These are phyloP conservation scores for Cordyceps cicadae DNA, from an alignment of 2,329 filamentous ascomycete species.

Conservation along the genomic window DNA sequence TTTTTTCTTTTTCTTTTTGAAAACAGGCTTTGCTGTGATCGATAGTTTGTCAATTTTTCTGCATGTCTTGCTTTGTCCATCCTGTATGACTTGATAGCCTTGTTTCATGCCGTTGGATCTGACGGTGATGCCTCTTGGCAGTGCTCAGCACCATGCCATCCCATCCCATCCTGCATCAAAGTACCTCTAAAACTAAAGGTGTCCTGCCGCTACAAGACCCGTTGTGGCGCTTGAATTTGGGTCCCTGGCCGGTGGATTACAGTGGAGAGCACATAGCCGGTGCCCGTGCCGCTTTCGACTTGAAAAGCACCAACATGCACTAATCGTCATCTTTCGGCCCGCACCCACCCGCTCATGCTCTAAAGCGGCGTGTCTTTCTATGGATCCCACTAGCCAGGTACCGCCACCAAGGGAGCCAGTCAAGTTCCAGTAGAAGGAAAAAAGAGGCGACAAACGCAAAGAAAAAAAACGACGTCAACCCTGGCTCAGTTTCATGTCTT, in stretches of 20 bases:
- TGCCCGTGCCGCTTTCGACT: background rate
- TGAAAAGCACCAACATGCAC: background rate
- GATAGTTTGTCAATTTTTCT: too few species aligned
- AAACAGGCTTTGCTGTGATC: too few species aligned
- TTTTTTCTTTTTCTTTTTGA: too few species aligned
- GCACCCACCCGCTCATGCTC: too few species aligned
- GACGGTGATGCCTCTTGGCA: too few species aligned
- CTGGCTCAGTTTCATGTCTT: conserved; percentile 7
- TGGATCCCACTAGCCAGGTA: background rate
- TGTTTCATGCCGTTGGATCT: too few species aligned
- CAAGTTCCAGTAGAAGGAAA: background rate
- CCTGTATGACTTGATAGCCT: too few species aligned
- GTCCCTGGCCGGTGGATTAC: background rate
- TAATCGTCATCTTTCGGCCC: background rate
- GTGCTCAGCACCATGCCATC: too few species aligned
- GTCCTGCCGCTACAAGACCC: background rate
- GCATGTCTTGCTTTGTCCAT: too few species aligned
- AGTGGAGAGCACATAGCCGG: background rate
- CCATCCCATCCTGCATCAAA: too few species aligned
- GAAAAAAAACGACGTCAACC: background rate
- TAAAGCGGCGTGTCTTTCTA: background rate
- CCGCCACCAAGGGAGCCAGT: background rate
- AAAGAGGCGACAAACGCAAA: background rate
- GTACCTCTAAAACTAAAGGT: too few species aligned
- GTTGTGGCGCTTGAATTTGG: background rate